Conservation (phyloP, 768 basidiomycete genomes). For the Trametes elegans region DNA sequence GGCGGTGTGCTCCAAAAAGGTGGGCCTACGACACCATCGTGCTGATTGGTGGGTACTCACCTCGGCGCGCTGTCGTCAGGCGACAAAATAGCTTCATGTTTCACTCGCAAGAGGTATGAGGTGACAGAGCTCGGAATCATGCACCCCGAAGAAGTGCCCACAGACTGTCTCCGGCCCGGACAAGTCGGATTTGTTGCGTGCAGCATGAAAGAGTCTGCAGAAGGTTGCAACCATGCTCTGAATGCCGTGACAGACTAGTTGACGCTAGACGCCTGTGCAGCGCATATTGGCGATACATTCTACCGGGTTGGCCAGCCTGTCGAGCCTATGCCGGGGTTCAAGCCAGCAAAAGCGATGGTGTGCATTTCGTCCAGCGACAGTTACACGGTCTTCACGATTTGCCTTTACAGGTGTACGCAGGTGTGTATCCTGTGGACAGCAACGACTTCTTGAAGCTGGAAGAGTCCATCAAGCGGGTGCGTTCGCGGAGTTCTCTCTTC, state of each 20-base stretch:
- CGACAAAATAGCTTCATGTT: constrained; percentile 84
- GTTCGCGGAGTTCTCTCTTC: constrained; percentile 24
- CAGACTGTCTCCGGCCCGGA: constrained; percentile 62
- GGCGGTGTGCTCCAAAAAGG: constrained; percentile 83
- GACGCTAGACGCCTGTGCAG: constrained; percentile 38
- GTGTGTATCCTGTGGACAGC: constrained; percentile 90
- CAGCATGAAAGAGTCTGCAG: constrained; percentile 96
- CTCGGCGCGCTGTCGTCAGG: constrained; percentile 43
- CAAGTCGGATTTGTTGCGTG: constrained; percentile 91
- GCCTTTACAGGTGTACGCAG: constrained; percentile 76
- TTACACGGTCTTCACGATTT: background rate
- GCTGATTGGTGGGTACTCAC: background rate
- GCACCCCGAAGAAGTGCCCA: constrained; percentile 85
- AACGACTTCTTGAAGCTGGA: constrained; percentile 92
- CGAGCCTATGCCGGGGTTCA: constrained; percentile 86
- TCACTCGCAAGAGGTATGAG: constrained; percentile 87
- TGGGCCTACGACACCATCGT: constrained; percentile 26
- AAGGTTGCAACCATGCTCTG: constrained; percentile 52
- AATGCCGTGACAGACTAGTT: background rate
- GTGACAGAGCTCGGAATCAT: constrained; percentile 86
- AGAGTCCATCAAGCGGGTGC: constrained; percentile 88
- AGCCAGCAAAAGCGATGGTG: constrained; percentile 93
- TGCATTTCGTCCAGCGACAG: constrained; percentile 1
- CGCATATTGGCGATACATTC: constrained; percentile 93
- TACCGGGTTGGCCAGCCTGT: constrained; percentile 71